Conservation (phyloP, 495 filamentous ascomycete genomes). For the Penicillium arizonense region DNA sequence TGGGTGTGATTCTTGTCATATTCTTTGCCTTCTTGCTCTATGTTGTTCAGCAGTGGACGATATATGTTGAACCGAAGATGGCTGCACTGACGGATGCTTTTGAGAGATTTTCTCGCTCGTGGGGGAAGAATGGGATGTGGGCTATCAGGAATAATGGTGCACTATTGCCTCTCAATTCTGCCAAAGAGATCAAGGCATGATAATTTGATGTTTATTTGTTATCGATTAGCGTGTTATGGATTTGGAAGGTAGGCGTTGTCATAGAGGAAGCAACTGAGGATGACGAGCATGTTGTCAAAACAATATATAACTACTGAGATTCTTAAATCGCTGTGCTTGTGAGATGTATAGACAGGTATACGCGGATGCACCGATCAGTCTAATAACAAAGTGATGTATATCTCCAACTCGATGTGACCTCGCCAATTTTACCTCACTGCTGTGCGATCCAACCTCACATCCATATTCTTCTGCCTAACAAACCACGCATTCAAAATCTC, state of each 20-base stretch:
- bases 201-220: too few species aligned
- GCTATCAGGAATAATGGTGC: background rate
- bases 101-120: conserved; percentile 8
- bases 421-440: background rate
- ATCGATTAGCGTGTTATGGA: too few species aligned
- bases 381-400: too few species aligned
- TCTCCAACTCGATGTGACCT: too few species aligned
- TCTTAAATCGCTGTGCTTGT: too few species aligned
- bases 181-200: background rate
- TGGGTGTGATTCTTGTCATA: conserved; percentile 1
- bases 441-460: conserved; percentile 6
- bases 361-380: too few species aligned
- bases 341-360: too few species aligned
- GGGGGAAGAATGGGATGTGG: conserved; percentile 6
- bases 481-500: conserved; percentile 33
- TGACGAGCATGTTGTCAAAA: too few species aligned
- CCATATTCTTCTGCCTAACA: conserved; percentile 26
- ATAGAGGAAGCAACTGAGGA: too few species aligned
- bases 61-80: conserved; percentile 7
- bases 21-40: conserved; percentile 10
- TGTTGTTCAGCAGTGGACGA: conserved; percentile 5
- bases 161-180: background rate
- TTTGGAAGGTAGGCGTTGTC: too few species aligned
- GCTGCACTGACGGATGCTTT: conserved; percentile 4
- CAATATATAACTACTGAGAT: too few species aligned